Conservation (phyloP, 2,329 filamentous ascomycete genomes). For the Parastagonospora avenae region DNA sequence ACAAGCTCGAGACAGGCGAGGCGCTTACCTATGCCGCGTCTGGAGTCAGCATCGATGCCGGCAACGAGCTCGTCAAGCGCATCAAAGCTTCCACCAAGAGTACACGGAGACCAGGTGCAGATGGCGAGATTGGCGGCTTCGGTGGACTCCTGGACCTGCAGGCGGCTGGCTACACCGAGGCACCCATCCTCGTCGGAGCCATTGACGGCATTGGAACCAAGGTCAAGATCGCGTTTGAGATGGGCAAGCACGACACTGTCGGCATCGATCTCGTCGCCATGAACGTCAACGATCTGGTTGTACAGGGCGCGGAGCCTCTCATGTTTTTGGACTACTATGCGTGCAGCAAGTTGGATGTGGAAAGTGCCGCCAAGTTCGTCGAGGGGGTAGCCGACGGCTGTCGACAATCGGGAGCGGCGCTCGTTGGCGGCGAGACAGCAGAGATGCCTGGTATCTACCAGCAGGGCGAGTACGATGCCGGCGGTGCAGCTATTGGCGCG, state of each 20-base stretch:
- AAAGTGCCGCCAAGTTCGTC: slow-evolving; percentile 82
- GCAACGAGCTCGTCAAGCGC: slow-evolving; percentile 87
- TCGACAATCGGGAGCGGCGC: slow-evolving; percentile 79
- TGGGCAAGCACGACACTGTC: slow-evolving; percentile 90
- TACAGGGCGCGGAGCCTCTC: slow-evolving; percentile 91
- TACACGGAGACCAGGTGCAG: slow-evolving; percentile 83
- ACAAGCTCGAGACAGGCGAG: slow-evolving; percentile 28
- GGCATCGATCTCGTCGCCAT: slow-evolving; percentile 97
- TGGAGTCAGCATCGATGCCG: slow-evolving; percentile 91
- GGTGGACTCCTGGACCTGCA: slow-evolving; percentile 84
- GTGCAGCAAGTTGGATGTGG: slow-evolving; percentile 82
- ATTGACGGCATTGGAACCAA: slow-evolving; percentile 98
- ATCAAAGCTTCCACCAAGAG: slow-evolving; percentile 91
- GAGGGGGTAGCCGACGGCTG: slow-evolving; percentile 89
- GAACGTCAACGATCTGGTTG: slow-evolving; percentile 98
- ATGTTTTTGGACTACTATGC: slow-evolving; percentile 99
- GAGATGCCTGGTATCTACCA: slow-evolving; percentile 98
- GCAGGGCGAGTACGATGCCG: slow-evolving; percentile 88
- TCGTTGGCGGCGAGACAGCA: slow-evolving; percentile 96
- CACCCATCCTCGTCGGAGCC: slow-evolving; percentile 85
- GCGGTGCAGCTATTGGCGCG: slow-evolving; percentile 86
- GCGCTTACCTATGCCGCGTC: slow-evolving; percentile 86
- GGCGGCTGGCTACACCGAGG: slow-evolving; percentile 72
- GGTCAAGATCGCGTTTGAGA: slow-evolving; percentile 90
- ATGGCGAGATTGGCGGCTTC: slow-evolving; percentile 94